Conservation (phyloP, 768 basidiomycete genomes). For the Punctularia strigosozonata region DNA sequence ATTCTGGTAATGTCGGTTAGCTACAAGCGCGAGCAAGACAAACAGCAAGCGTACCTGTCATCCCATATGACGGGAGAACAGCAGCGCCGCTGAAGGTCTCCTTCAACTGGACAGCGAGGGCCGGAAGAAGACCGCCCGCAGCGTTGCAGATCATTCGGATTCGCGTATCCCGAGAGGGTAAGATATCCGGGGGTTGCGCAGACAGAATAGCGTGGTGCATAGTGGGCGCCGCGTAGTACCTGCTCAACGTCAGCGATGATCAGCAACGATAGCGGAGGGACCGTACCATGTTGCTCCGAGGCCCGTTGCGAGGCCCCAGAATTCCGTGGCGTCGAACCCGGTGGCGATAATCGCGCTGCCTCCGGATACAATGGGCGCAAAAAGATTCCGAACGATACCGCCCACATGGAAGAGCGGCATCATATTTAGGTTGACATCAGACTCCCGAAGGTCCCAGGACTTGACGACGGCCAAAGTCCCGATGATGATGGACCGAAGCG, state of each 20-base stretch:
- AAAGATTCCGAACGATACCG: slow-evolving; percentile 45
- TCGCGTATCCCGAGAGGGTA: slow-evolving; percentile 22
- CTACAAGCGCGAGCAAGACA: too few relatives aligned
- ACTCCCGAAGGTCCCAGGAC: slow-evolving; percentile 27
- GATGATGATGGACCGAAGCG: slow-evolving; percentile 28
- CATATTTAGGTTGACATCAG: slow-evolving; percentile 37
- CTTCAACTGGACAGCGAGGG: slow-evolving; percentile 36
- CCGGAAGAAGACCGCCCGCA: slow-evolving; percentile 42
- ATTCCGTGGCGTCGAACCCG: slow-evolving; percentile 40
- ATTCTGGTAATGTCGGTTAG: too few relatives aligned
- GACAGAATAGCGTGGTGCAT: slow-evolving; percentile 38
- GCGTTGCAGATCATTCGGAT: slow-evolving; percentile 38
- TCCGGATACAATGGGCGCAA: slow-evolving; percentile 43
- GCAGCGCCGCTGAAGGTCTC: slow-evolving; percentile 37
- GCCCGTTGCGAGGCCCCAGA: slow-evolving; percentile 22
- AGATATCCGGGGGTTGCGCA: slow-evolving; percentile 20
- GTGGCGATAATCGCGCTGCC: slow-evolving; percentile 43
- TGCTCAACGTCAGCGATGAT: too few relatives aligned
- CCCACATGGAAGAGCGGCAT: slow-evolving; percentile 54
- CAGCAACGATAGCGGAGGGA: slow-evolving; percentile 2
- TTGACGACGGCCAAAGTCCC: slow-evolving; percentile 31
- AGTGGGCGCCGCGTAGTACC: slow-evolving; percentile 40
- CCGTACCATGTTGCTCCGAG: slow-evolving; percentile 39
- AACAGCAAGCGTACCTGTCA: too few relatives aligned
- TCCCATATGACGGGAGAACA: slow-evolving; percentile 50